Evolutionary conservation across 805 yeast species (phyloP).

Genomic region (Candida nemodendra): DNA sequence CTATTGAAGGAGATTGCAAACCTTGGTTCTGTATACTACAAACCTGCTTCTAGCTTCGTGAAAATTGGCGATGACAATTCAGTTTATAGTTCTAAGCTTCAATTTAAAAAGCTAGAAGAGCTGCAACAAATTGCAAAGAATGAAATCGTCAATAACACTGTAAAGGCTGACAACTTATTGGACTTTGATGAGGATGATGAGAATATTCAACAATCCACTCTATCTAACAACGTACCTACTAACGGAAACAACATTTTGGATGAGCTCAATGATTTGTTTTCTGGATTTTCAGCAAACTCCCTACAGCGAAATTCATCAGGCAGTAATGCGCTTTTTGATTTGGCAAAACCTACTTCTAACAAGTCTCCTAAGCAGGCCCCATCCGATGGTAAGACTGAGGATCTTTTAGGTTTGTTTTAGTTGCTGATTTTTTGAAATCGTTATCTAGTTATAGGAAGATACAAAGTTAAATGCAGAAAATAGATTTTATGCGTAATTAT

Average conservation of each 20-base stretch:
- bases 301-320: slow-evolving; percentile 1
- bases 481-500: too few species aligned
- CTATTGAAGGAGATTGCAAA: slow-evolving; percentile 77
- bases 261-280: slow-evolving; percentile 73
- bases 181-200: slow-evolving; percentile 75
- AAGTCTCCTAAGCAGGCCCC: not conserved
- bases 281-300: slow-evolving; percentile 33
- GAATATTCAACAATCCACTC: slow-evolving; percentile 10
- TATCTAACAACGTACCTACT: slow-evolving; percentile 22
- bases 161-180: slow-evolving; percentile 74
- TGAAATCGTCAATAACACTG: slow-evolving; percentile 59
- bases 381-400: slow-evolving; percentile 12
- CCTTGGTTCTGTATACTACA: slow-evolving; percentile 85
- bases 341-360: slow-evolving; percentile 2
- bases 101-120: slow-evolving; percentile 68
- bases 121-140: slow-evolving; percentile 72
- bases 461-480: too few species aligned
- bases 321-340: slow-evolving; percentile 13
- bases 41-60: slow-evolving; percentile 68
- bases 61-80: slow-evolving; percentile 20
- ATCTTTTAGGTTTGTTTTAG: slow-evolving; percentile 19
- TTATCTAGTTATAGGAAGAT: too few species aligned
- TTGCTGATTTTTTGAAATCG: too few species aligned
- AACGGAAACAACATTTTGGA: slow-evolving; percentile 50
- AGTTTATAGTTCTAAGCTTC: slow-evolving; percentile 28